These are phyloP conservation scores for Euphorbia schlechtendalii DNA, from an alignment of 441 rosid species.

Conservation along the genomic window DNA sequence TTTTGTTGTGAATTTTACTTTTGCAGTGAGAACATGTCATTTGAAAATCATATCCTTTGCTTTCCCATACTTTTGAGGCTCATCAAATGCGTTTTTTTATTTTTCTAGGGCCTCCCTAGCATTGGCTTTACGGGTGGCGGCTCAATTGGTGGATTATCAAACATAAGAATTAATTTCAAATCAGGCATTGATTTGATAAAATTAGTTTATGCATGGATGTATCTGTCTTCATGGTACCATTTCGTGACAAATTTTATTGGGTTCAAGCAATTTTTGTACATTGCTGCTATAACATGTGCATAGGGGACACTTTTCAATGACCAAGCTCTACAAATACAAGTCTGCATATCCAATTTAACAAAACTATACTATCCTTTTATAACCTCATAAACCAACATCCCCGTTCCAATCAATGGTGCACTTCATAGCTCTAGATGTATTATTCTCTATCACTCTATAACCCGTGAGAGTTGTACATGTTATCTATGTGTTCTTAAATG, in stretches of 20 bases:
- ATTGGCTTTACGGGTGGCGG: neutral
- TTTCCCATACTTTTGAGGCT: neutral
- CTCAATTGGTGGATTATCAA: neutral
- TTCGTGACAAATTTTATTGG: neutral
- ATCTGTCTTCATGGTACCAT: neutral
- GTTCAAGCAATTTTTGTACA: neutral
- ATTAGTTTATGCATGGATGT: neutral
- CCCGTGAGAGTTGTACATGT: neutral
- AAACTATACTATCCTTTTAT: neutral
- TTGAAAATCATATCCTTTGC: neutral
- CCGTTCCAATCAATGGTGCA: neutral
- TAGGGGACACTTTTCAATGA: neutral
- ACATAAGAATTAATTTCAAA: neutral
- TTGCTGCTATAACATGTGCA: neutral
- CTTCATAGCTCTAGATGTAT: neutral
- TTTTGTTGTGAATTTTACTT: neutral
- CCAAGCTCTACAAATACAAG: neutral
- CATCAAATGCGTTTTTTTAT: neutral
- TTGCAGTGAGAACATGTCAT: neutral
- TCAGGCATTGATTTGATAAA: neutral
- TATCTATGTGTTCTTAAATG: too few species aligned
- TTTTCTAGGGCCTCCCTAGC: neutral
- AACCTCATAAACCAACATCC: neutral
- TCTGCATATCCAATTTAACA: neutral
- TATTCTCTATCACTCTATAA: neutral